Conservation (phyloP, 2,329 filamentous ascomycete species). For the Epichloe amarillans region DNA sequence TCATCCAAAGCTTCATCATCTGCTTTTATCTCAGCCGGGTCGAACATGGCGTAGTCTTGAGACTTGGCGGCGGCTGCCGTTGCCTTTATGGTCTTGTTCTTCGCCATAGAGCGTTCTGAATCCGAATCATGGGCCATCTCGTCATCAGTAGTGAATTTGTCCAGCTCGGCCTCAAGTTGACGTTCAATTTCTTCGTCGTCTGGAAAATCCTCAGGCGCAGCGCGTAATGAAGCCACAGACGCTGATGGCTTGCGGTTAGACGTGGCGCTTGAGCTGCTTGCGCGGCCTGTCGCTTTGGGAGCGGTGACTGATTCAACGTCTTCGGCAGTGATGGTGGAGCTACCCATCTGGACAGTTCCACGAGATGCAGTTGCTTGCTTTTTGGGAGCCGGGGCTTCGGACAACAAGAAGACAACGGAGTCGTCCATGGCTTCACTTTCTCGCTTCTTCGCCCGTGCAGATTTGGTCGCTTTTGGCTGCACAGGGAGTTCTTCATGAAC, state of each 20-base stretch:
- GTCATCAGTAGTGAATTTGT: conserved; percentile 40
- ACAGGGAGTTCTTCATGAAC: conserved; percentile 12
- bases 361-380: conserved; percentile 42
- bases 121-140: conserved; percentile 34
- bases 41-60: conserved; percentile 37
- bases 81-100: conserved; percentile 18
- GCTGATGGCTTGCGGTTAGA: conserved; percentile 28
- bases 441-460: conserved; percentile 48
- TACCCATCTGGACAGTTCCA: conserved; percentile 30
- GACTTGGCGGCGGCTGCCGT: conserved; percentile 19
- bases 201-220: conserved; percentile 29
- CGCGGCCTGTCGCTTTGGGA: conserved; percentile 13
- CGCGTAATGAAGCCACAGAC: conserved; percentile 32
- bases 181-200: conserved; percentile 54
- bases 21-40: conserved; percentile 29
- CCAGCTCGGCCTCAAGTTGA: conserved; percentile 51
- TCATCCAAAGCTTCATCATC: conserved; percentile 37
- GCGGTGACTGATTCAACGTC: conserved; percentile 29
- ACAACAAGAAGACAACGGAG: conserved; percentile 24
- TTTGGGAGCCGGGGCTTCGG: conserved; percentile 41
- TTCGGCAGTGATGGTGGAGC: conserved; percentile 24
- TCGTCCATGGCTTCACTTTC: conserved; percentile 46
- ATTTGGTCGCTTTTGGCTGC: conserved; percentile 23
- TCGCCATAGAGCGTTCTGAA: conserved; percentile 21
- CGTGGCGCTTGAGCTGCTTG: conserved; percentile 29